Percentiles rank a stretch among this genome's conserved stretches.
These are phyloP conservation scores for Cordyceps fumosorosea DNA, from an alignment of 2,329 filamentous ascomycete species.

Conservation along the genomic window DNA sequence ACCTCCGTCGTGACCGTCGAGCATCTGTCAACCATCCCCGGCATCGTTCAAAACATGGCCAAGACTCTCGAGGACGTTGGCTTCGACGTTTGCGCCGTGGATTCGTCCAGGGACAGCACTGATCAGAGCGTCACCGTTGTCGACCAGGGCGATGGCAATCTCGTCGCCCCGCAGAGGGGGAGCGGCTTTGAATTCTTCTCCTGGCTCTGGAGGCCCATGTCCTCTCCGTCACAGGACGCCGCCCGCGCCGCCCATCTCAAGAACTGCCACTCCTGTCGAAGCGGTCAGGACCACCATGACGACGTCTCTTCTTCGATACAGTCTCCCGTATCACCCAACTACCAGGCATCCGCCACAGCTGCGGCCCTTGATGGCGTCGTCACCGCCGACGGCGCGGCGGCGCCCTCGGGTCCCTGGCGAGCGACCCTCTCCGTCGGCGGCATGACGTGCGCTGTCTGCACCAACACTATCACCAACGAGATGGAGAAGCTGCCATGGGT, in stretches of 20 bases:
- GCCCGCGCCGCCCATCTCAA: conserved; percentile 28
- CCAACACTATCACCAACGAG: conserved; percentile 54
- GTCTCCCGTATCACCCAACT: neutral
- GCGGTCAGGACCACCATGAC: conserved; percentile 12
- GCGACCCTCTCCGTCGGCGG: conserved; percentile 57
- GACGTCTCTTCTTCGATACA: neutral
- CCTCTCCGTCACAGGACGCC: conserved; percentile 19
- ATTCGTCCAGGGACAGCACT: conserved; percentile 28
- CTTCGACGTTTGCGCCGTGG: conserved; percentile 50
- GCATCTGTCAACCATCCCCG: conserved; percentile 38
- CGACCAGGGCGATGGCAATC: conserved; percentile 20
- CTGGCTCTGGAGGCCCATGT: conserved; percentile 23
- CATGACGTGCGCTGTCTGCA: conserved; percentile 69
- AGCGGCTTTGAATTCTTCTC: conserved; percentile 26
- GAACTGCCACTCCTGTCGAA: conserved; percentile 32
- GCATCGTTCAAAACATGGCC: conserved; percentile 37
- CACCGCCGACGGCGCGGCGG: neutral
- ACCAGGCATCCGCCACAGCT: neutral
- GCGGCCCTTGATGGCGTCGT: neutral
- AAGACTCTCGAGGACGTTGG: conserved; percentile 48
- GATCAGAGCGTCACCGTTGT: conserved; percentile 20
- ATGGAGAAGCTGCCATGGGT: conserved; percentile 53
- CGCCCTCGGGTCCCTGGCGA: conserved; percentile 30
- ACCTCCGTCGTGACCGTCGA: conserved; percentile 61
- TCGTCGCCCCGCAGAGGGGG: conserved; percentile 16